Evolutionary conservation across 1,139 yeast genomes (phyloP).

Genomic region (Pichia sp.): DNA sequence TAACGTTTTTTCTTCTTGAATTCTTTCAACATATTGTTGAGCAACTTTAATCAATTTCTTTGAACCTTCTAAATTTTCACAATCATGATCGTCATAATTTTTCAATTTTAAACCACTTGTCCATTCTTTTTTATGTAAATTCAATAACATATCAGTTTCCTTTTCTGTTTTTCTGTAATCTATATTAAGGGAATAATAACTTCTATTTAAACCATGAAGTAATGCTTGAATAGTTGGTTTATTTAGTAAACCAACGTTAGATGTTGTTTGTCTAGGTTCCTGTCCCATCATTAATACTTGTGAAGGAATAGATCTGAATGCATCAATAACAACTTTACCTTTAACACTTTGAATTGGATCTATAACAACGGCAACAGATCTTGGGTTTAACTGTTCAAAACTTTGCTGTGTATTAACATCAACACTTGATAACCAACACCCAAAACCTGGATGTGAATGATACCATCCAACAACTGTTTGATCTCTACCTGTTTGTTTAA

Average conservation of each 20-base stretch:
- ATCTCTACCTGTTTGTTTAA: slow-evolving; percentile 96
- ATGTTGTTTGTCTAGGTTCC: slow-evolving; percentile 97
- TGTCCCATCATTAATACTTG: slow-evolving; percentile 90
- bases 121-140: slow-evolving; percentile 95
- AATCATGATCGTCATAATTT: slow-evolving; percentile 76
- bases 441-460: slow-evolving; percentile 98
- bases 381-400: slow-evolving; percentile 87
- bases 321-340: slow-evolving; percentile 98
- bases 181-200: slow-evolving; percentile 90
- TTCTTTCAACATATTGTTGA: slow-evolving; percentile 81
- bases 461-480: slow-evolving; percentile 99
- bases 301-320: slow-evolving; percentile 89
- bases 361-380: slow-evolving; percentile 96
- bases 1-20: slow-evolving; percentile 87
- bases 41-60: slow-evolving; percentile 86
- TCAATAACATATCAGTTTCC: slow-evolving; percentile 91
- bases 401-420: slow-evolving; percentile 98
- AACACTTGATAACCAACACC: slow-evolving; percentile 96
- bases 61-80: slow-evolving; percentile 65
- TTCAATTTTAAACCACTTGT: slow-evolving; percentile 80
- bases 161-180: slow-evolving; percentile 89
- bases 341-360: slow-evolving; percentile 98
- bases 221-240: slow-evolving; percentile 98
- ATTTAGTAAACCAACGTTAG: slow-evolving; percentile 90
- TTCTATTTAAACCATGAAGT: slow-evolving; percentile 95